Evolutionary conservation across 495 filamentous ascomycete genomes (phyloP).

Genomic region (Penicillium cinerascens): DNA sequence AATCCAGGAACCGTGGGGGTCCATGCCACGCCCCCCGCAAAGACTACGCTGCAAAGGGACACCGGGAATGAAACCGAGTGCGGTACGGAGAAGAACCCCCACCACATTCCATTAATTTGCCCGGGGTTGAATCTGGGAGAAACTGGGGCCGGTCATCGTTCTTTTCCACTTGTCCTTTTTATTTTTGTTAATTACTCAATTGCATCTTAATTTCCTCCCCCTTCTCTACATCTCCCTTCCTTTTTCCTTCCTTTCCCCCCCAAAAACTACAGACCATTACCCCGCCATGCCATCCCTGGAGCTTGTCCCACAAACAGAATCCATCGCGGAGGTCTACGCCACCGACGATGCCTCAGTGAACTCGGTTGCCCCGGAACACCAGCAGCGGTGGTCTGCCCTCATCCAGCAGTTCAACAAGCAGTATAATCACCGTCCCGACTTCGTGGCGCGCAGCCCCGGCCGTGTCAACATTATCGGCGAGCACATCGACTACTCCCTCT

Average conservation of each 20-base stretch:
- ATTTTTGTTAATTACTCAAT: slow-evolving; percentile 1
- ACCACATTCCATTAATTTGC: slow-evolving; percentile 10
- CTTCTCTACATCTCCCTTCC: not conserved
- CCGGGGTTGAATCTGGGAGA: slow-evolving; percentile 9
- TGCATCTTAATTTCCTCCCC: slow-evolving; percentile 1
- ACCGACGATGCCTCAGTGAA: slow-evolving; percentile 42
- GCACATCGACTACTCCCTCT: slow-evolving; percentile 98
- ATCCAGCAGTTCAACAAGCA: slow-evolving; percentile 64
- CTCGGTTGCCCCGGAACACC: slow-evolving; percentile 34
- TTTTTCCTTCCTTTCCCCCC: not conserved
- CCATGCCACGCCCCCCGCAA: slow-evolving; percentile 11
- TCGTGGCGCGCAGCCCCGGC: slow-evolving; percentile 86
- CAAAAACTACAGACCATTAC: slow-evolving; percentile 5
- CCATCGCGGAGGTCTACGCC: slow-evolving; percentile 49
- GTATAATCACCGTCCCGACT: slow-evolving; percentile 71
- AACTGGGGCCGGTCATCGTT: slow-evolving; percentile 5
- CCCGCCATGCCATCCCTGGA: slow-evolving; percentile 45
- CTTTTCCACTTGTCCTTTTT: slow-evolving; percentile 3
- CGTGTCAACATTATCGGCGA: slow-evolving; percentile 98
- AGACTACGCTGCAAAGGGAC: slow-evolving; percentile 14
- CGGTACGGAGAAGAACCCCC: slow-evolving; percentile 5
- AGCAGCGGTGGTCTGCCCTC: slow-evolving; percentile 67
- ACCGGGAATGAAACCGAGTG: slow-evolving; percentile 11
- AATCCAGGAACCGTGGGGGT: not conserved
- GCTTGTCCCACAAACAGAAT: slow-evolving; percentile 47